Conservation (phyloP, 306 rosid species). For the Cotoneaster glaucophyllus region DNA sequence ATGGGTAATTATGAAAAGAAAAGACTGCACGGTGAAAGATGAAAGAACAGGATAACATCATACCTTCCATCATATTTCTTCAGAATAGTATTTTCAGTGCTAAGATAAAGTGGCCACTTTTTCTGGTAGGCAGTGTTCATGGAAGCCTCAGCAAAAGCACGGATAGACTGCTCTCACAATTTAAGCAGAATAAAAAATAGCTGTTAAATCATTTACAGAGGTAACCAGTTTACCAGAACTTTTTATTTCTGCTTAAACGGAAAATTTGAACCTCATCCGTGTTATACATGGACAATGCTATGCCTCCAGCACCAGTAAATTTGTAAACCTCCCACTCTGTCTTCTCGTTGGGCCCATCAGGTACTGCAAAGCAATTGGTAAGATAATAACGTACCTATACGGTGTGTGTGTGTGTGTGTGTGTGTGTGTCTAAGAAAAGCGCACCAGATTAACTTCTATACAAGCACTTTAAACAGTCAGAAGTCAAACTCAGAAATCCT, state of each 20-base stretch:
- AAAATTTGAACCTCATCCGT: conserved; percentile 76
- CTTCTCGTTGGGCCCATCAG: conserved; percentile 55
- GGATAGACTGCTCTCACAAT: conserved; percentile 58
- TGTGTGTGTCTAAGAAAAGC: not conserved
- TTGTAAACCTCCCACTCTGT: conserved; percentile 69
- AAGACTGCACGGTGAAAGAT: not conserved
- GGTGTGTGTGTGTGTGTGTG: not conserved
- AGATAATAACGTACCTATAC: not conserved
- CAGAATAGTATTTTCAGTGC: conserved; percentile 90
- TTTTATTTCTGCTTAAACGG: not conserved
- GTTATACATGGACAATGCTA: conserved; percentile 84
- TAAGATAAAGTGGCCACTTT: conserved; percentile 92
- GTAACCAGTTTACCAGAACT: not conserved
- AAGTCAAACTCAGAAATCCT: not conserved
- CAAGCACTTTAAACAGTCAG: not conserved
- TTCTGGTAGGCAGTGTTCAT: conserved; percentile 79
- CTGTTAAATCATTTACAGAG: not conserved
- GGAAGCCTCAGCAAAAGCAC: conserved; percentile 81
- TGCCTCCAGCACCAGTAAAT: conserved; percentile 89
- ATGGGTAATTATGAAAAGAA: not conserved
- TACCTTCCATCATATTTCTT: conserved; percentile 99
- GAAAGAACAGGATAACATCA: conserved; percentile 8
- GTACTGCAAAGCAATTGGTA: conserved; percentile 31
- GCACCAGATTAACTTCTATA: not conserved
- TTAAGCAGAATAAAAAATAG: not conserved